A percentile compares a stretch with the other conserved stretches of the same genome.
phyloP scores from a whole-genome alignment of 129 eudicot species.

The Saposhnikovia divaricata region DNA sequence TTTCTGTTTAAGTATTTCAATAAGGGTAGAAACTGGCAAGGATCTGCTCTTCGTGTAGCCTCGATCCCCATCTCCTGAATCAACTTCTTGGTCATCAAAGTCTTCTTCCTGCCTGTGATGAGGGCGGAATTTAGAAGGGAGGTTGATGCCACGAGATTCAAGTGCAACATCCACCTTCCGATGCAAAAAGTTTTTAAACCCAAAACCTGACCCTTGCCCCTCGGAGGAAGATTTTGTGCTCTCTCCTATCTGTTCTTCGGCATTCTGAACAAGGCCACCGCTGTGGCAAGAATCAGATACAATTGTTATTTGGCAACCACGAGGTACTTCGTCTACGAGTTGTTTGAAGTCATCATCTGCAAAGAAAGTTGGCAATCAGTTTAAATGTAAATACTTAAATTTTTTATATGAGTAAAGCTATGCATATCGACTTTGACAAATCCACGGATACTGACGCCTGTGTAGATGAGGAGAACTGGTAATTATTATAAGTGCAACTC shows the following conservation, averaged over 20 bases:
- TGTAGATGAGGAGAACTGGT: not conserved
- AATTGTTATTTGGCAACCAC: constrained; percentile 80
- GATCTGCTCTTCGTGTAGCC: constrained; percentile 59
- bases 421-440: not conserved
- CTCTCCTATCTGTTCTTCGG: constrained; percentile 82
- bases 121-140: constrained; percentile 51
- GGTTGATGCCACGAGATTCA: constrained; percentile 68
- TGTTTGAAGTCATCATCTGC: constrained; percentile 94
- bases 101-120: constrained; percentile 20
- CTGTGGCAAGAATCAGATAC: constrained; percentile 97
- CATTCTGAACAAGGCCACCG: constrained; percentile 88
- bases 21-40: constrained; percentile 72
- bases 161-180: constrained; percentile 49
- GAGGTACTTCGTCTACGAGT: constrained; percentile 70
- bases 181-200: constrained; percentile 61
- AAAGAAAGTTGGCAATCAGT: not conserved
- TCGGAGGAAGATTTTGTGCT: constrained; percentile 23
- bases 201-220: constrained; percentile 30
- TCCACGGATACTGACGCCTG: not conserved
- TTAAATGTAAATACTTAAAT: not conserved
- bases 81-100: constrained; percentile 18
- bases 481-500: not conserved
- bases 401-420: not conserved
- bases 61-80: constrained; percentile 24
- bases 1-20: constrained; percentile 72